These are phyloP conservation scores for Cryptococcus sp. DNA, from an alignment of 1,284 basidiomycete species.

Conservation along the genomic window DNA sequence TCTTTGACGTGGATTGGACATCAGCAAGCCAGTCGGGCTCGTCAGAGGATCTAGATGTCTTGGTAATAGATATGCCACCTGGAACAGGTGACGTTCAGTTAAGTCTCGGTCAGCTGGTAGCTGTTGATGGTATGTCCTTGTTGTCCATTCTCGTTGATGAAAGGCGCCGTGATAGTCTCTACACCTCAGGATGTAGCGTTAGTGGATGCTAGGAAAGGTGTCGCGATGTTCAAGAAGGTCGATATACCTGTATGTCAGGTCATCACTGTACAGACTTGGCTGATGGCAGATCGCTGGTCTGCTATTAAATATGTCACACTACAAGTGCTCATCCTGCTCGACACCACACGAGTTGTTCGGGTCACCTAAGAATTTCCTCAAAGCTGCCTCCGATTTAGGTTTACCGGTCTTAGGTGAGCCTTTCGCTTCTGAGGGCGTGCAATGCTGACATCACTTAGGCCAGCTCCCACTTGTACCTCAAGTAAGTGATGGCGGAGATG, in stretches of 20 bases:
- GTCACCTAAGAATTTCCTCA: conserved; percentile 60
- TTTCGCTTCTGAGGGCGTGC: neutral
- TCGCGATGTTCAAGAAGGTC: conserved; percentile 89
- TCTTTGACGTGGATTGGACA: conserved; percentile 95
- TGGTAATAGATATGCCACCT: conserved; percentile 95
- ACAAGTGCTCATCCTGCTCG: conserved; percentile 69
- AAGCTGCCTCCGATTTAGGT: conserved; percentile 59
- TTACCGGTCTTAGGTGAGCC: conserved; percentile 66
- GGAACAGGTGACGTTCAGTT: conserved; percentile 96
- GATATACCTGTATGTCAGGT: conserved; percentile 64
- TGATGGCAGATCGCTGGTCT: conserved; percentile 71
- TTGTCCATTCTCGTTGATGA: neutral
- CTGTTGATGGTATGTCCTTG: conserved; percentile 65
- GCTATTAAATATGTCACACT: conserved; percentile 87
- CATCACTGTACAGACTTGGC: neutral
- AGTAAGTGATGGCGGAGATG: conserved; percentile 72
- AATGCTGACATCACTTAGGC: conserved; percentile 17
- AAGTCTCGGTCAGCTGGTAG: conserved; percentile 84
- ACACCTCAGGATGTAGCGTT: conserved; percentile 95
- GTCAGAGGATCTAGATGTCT: conserved; percentile 61
- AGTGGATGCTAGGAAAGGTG: conserved; percentile 86
- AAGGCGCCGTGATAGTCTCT: conserved; percentile 85
- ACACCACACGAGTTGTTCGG: conserved; percentile 77
- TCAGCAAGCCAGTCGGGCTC: conserved; percentile 34
- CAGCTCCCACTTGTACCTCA: conserved; percentile 74